Conservation (phyloP, 2,329 filamentous ascomycete genomes). For the Nigrospora osmanthi region DNA sequence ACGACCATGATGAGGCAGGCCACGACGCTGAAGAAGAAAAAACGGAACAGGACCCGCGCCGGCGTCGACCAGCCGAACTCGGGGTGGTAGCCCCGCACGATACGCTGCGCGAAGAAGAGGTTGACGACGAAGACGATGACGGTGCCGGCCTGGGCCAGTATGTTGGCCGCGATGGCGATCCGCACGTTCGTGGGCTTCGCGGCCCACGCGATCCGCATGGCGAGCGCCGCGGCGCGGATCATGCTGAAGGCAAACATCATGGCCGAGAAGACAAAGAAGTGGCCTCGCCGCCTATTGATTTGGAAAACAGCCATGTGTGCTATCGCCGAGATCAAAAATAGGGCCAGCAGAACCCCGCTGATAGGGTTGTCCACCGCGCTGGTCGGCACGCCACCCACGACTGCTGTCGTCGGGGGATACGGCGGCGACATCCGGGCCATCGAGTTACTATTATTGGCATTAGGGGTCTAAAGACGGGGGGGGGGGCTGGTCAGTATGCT, state of each 20-base stretch:
- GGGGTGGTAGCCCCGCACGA: slow-evolving; percentile 28
- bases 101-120: slow-evolving; percentile 28
- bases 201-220: slow-evolving; percentile 28
- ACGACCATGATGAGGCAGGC: slow-evolving; percentile 23
- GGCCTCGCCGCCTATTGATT: slow-evolving; percentile 21
- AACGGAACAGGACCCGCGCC: slow-evolving; percentile 17
- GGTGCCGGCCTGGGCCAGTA: slow-evolving; percentile 28
- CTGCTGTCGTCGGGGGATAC: neutral
- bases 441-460: too few species aligned
- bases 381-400: neutral
- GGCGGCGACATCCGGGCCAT: neutral
- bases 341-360: neutral
- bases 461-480: too few species aligned
- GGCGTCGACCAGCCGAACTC: slow-evolving; percentile 22
- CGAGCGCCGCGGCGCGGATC: slow-evolving; percentile 23
- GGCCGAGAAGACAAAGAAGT: slow-evolving; percentile 29
- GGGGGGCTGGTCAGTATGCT: too few species aligned
- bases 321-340: neutral
- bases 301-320: slow-evolving; percentile 50
- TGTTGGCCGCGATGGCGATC: slow-evolving; percentile 24
- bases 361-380: neutral
- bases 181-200: slow-evolving; percentile 15
- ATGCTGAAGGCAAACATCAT: slow-evolving; percentile 29
- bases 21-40: slow-evolving; percentile 18
- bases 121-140: slow-evolving; percentile 27